Conservation (phyloP, 177 flowering plant species). For the Viscum album region DNA sequence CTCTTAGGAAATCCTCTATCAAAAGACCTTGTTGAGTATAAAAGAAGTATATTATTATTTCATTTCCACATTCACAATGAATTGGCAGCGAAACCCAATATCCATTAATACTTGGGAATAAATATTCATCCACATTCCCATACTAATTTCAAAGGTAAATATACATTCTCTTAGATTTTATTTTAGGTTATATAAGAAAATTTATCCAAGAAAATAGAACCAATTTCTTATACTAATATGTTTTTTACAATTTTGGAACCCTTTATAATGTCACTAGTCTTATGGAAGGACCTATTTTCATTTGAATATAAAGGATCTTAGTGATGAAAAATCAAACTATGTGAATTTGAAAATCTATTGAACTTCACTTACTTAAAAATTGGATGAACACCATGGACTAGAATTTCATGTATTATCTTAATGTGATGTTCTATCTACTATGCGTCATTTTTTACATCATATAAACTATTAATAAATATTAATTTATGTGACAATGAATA, state of each 20-base stretch:
- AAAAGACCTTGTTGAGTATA: slow-evolving; percentile 54
- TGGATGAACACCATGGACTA: too few relatives aligned
- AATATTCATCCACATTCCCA: slow-evolving; percentile 64
- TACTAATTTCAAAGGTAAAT: slow-evolving; percentile 48
- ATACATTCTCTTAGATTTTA: slow-evolving; percentile 43
- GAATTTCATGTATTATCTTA: too few relatives aligned
- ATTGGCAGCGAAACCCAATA: slow-evolving; percentile 44
- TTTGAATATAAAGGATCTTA: too few relatives aligned
- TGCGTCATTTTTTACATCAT: too few relatives aligned
- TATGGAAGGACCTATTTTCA: slow-evolving; percentile 14
- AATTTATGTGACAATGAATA: too few relatives aligned
- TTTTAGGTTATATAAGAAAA: slow-evolving; percentile 54
- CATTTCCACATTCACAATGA: slow-evolving; percentile 78
- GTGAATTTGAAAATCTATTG: too few relatives aligned
- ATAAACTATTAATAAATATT: too few relatives aligned
- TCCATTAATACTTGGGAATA: slow-evolving; percentile 53
- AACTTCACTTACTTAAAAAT: too few relatives aligned
- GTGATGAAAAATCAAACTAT: too few relatives aligned
- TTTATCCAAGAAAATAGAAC: slow-evolving; percentile 30
- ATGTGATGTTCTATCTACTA: too few relatives aligned
- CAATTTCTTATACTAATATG: slow-evolving; percentile 41
- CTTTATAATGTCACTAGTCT: slow-evolving; percentile 49
- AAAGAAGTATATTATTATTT: slow-evolving; percentile 76
- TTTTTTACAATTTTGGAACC: slow-evolving; percentile 49
- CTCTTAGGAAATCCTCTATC: slow-evolving; percentile 42